These are phyloP conservation scores for Adansonia madagascariensis DNA, from an alignment of 441 rosid species.

Conservation along the genomic window DNA sequence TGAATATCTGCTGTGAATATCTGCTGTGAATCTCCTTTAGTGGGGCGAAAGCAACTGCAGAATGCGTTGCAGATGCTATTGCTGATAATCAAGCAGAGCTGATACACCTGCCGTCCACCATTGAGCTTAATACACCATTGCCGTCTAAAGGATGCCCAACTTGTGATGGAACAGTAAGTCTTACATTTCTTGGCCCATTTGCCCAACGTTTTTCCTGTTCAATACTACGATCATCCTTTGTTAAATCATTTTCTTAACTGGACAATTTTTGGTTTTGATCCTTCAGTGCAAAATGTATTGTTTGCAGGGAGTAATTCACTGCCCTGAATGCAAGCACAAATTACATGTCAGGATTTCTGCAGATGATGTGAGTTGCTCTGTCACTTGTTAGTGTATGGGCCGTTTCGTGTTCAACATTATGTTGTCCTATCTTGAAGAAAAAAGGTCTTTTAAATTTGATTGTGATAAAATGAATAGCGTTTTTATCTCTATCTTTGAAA, in stretches of 20 bases:
- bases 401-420: neutral
- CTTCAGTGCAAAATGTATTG: conserved; percentile 28
- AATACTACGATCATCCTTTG: neutral
- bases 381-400: conserved; percentile 15
- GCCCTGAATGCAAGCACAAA: conserved; percentile 89
- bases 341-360: conserved; percentile 87
- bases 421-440: neutral
- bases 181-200: conserved; percentile 22
- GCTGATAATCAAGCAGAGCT: conserved; percentile 80
- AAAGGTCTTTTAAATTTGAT: neutral
- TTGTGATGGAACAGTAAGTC: conserved; percentile 90
- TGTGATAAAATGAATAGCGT: neutral
- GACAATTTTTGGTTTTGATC: conserved; percentile 25
- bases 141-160: conserved; percentile 86
- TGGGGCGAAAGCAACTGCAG: conserved; percentile 93
- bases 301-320: conserved; percentile 86
- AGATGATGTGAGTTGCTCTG: conserved; percentile 72
- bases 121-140: conserved; percentile 65
- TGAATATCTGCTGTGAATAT: conserved; percentile 24
- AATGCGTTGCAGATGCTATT: conserved; percentile 76
- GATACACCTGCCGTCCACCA: conserved; percentile 74
- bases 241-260: conserved; percentile 1
- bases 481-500: neutral
- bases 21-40: conserved; percentile 47
- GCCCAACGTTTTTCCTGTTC: conserved; percentile 16